Conservation (phyloP, 2,329 filamentous ascomycete species). For the Chaetomium globosum region DNA sequence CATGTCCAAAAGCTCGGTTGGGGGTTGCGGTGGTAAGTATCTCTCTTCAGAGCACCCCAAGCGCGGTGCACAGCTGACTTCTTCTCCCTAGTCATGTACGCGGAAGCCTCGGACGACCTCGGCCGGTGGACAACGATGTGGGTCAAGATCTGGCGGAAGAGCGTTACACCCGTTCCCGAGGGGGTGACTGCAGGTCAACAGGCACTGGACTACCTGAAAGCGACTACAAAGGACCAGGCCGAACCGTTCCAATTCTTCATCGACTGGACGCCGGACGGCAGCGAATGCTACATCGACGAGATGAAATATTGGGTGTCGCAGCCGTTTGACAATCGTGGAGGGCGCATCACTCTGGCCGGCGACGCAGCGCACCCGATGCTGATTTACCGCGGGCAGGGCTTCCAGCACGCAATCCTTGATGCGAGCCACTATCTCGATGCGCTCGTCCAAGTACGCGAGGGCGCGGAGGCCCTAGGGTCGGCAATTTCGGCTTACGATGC, state of each 20-base stretch:
- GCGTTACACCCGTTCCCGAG: slow-evolving; percentile 29
- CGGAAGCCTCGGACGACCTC: slow-evolving; percentile 35
- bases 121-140: slow-evolving; percentile 43
- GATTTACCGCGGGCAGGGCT: slow-evolving; percentile 50
- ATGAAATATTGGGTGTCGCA: slow-evolving; percentile 45
- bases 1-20: slow-evolving; percentile 40
- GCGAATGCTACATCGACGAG: slow-evolving; percentile 41
- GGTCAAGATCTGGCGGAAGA: slow-evolving; percentile 42
- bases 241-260: slow-evolving; percentile 43
- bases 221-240: slow-evolving; percentile 36
- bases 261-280: slow-evolving; percentile 43
- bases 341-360: slow-evolving; percentile 45
- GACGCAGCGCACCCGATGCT: slow-evolving; percentile 52
- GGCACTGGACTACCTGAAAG: slow-evolving; percentile 42
- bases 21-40: slow-evolving; percentile 40
- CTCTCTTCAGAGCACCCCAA: not conserved
- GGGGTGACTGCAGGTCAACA: slow-evolving; percentile 42
- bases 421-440: slow-evolving; percentile 45
- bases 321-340: slow-evolving; percentile 40
- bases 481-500: slow-evolving; percentile 40
- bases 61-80: not conserved
- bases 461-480: slow-evolving; percentile 25
- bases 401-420: slow-evolving; percentile 49
- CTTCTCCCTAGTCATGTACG: slow-evolving; percentile 32
- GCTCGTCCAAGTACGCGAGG: slow-evolving; percentile 36